Evolutionary conservation across 1,139 yeast genomes (phyloP), one percentile per base, ranked within the genome.

Genomic region (Candida tetrigidarum): DNA sequence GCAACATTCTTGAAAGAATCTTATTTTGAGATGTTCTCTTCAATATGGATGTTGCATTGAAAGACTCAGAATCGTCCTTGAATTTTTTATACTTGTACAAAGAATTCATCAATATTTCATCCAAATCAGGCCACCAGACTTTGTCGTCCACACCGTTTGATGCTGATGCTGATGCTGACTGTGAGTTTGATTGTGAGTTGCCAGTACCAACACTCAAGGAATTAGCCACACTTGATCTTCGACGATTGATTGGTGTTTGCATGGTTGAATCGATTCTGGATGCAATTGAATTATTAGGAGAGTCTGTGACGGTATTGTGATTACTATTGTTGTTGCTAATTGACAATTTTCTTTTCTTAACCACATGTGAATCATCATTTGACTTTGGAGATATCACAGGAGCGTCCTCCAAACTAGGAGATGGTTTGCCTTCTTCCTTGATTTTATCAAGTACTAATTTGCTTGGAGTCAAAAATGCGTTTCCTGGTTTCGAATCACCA

Each of bases 1-100:
- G 59, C 33, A 74, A 45, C 78, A 74, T 71, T 44, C 76, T 56
- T 9, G 77, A 69, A 43, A 74, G 55, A 4, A 73, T 66, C 47
- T 71, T 73, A 53, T 74, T 73, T 49, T 72, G 77, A 11, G 76
- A 63, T 8, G 71, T 62, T 44, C 62, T 64, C 43, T 68, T 67
- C 46, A 70, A 58, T 14, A 64, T 55, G 2, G 63, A 50, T 16
- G 64, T 53, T 37, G 65, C 57, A 18, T 56, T 49, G 30, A 45
- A 43, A 10, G 42, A 42, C n/a, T 54, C 49, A 37, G 61, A 66
- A 42, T 60, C 61, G 20, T 63, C 64, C 43, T 62, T 63, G 49
- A 69, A 72, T 25, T 64, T 60, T 16, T 63, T 63, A 52, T 68
- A 74, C 50, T 72, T 72, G 40, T 63, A 56, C 47, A 65, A 70